Conservation (phyloP, 371 early-diverging fungal genomes). For the Actinomortierella ambigua region DNA sequence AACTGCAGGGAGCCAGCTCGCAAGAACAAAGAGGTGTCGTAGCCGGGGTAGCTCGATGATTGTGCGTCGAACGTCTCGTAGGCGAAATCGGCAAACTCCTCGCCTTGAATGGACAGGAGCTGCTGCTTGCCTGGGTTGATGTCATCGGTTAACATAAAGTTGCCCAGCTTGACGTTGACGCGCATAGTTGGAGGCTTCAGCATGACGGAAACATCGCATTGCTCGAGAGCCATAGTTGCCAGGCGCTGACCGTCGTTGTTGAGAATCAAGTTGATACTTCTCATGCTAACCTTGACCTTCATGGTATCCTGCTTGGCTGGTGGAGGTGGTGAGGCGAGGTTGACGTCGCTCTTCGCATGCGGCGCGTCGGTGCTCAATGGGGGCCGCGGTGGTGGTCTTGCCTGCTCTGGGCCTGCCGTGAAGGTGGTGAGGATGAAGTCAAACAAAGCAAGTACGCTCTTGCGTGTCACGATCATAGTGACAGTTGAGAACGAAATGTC, state of each 20-base stretch:
- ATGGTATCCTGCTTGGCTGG: constrained; percentile 47
- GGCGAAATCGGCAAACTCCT: constrained; percentile 85
- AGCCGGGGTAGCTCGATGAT: constrained; percentile 74
- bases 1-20: constrained; percentile 85
- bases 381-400: constrained; percentile 4
- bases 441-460: constrained; percentile 84
- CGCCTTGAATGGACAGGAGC: constrained; percentile 86
- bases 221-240: constrained; percentile 77
- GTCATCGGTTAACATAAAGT: constrained; percentile 78
- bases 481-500: constrained; percentile 85
- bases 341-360: constrained; percentile 14
- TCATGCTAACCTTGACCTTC: constrained; percentile 77
- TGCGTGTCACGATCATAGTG: constrained; percentile 83
- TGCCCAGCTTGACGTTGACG: constrained; percentile 86
- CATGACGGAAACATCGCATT: constrained; percentile 72
- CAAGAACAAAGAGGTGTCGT: constrained; percentile 80
- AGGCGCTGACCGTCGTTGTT: constrained; percentile 83
- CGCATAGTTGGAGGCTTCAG: constrained; percentile 65
- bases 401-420: constrained; percentile 47
- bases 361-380: constrained; percentile 9
- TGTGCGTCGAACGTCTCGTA: constrained; percentile 76
- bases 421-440: constrained; percentile 90
- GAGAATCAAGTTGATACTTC: constrained; percentile 82
- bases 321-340: constrained; percentile 8
- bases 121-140: constrained; percentile 51